phyloP scores from a whole-genome alignment of 192 early-diverging fungal genomes.

The Rhizoclosmatium globosum region DNA sequence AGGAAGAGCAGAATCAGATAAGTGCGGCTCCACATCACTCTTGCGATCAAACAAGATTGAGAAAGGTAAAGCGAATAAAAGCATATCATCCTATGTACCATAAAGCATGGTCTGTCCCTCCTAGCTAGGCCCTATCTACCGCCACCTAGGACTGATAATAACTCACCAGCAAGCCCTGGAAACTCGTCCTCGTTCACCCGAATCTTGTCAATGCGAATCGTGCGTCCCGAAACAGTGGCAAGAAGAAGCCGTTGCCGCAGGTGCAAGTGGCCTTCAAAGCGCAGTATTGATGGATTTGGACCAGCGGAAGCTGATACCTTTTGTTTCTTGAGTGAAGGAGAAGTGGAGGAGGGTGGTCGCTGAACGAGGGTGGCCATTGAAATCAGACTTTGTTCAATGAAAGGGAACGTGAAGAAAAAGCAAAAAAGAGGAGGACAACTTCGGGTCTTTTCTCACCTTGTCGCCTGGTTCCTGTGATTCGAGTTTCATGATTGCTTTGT shows the following conservation, averaged over 20 bases:
- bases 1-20: constrained; percentile 12
- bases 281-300: constrained; percentile 36
- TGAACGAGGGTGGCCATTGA: neutral
- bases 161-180: constrained; percentile 82
- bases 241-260: constrained; percentile 91
- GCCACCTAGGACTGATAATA: neutral
- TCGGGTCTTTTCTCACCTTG: too few relatives aligned
- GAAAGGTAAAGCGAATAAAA: constrained; percentile 37
- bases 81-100: constrained; percentile 15
- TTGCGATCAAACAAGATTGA: neutral
- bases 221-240: constrained; percentile 81
- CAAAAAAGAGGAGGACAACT: too few relatives aligned
- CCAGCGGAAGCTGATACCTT: neutral
- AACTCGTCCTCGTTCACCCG: constrained; percentile 71
- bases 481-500: too few relatives aligned
- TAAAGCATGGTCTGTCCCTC: neutral
- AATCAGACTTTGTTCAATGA: neutral
- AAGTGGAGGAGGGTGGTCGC: neutral
- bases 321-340: neutral
- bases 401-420: neutral
- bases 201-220: constrained; percentile 90
- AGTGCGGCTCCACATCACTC: constrained; percentile 24
- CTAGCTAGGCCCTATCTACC: too few relatives aligned
- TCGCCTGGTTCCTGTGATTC: too few relatives aligned
- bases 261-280: constrained; percentile 83